Base-by-base conservation (phyloP, 495 filamentous ascomycete species). In the Penicillium desertorum region DNA sequence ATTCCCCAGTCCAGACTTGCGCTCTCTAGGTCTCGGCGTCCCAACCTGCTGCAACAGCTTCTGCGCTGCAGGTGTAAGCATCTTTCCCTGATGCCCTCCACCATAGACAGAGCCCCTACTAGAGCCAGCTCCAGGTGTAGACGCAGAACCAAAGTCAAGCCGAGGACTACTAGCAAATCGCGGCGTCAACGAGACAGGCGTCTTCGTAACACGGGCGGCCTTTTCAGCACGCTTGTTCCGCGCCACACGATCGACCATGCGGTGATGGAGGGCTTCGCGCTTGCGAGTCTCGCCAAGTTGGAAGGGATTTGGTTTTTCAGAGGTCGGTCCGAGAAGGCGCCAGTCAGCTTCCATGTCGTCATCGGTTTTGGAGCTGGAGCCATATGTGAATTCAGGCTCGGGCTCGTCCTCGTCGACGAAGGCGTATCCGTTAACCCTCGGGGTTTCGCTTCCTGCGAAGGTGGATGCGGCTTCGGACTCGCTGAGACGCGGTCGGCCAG, bases 401-500 rank as follows among this genome's bases (percentile, higher is more conserved):
- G 83, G 82, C 43, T 90, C 87, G 62, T 95, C 88, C 34, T 83
- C 81, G 61, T 96, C 92, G 42, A 98, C 94, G 70, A 97, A 98
- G 3, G 89, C 84, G 64, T 96, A 98, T 20, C 94, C 94, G 54
- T 91, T 90, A 0, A 98, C 90, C 3, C 91, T 81, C 0, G 94
- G 94, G 1, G 94, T 97, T 66, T 94, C 88, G 19, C 76, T 83
- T n/a, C 83, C 86, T 3, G 73, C 36, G 2, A 60, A 32, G 5
- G 57, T 73, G 29, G 83, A 83, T 4, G 81, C 85, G 8, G 82
- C 79, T 63, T 96, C 88, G 0, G 84, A 82, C n/a, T 84, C 81
- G 2, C 79, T 81, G 4, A 78, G 74, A 16, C 84, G 81, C 5
- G 86, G 83, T 0, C 81, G 83, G 12, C 94, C 91, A 3, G 88